These are phyloP conservation scores for Striga hermonthica DNA, from an alignment of 305 asterid species.

Conservation along the genomic window DNA sequence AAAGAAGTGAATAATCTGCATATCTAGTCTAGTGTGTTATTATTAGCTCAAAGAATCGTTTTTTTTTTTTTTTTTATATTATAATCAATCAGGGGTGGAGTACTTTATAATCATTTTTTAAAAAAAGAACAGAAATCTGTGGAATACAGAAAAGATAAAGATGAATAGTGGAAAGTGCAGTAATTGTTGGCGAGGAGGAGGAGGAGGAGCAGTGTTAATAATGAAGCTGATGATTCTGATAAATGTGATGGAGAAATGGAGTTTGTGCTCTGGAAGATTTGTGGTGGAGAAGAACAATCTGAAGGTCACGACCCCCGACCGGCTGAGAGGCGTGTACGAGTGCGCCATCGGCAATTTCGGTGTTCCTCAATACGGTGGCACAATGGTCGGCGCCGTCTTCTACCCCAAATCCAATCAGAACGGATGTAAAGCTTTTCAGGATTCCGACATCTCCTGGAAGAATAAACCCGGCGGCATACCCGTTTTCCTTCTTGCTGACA, in stretches of 20 bases:
- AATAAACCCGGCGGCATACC: conserved; percentile 79
- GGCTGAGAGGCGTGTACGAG: conserved; percentile 68
- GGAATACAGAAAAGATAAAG: not conserved
- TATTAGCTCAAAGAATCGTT: no score
- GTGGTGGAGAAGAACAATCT: conserved; percentile 93
- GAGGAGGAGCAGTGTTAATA: conserved; percentile 45
- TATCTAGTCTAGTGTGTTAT: no score
- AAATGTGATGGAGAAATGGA: not conserved
- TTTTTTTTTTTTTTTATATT: no score
- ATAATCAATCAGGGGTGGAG: no score
- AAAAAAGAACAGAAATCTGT: not conserved
- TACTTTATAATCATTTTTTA: not conserved
- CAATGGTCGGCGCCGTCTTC: conserved; percentile 65
- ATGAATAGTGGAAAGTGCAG: not conserved
- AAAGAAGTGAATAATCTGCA: no score
- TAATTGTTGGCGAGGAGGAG: conserved; percentile 10
- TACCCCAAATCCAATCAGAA: conserved; percentile 71
- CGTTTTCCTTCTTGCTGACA: conserved; percentile 69
- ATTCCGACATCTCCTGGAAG: conserved; percentile 58
- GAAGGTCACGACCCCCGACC: conserved; percentile 70
- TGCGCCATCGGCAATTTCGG: conserved; percentile 97
- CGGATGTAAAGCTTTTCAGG: conserved; percentile 62
- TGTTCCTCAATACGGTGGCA: conserved; percentile 96
- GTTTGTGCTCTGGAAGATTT: conserved; percentile 57
- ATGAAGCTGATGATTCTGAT: conserved; percentile 35